Conservation (phyloP, 805 yeast genomes). For the Hanseniaspora mollemarum region DNA sequence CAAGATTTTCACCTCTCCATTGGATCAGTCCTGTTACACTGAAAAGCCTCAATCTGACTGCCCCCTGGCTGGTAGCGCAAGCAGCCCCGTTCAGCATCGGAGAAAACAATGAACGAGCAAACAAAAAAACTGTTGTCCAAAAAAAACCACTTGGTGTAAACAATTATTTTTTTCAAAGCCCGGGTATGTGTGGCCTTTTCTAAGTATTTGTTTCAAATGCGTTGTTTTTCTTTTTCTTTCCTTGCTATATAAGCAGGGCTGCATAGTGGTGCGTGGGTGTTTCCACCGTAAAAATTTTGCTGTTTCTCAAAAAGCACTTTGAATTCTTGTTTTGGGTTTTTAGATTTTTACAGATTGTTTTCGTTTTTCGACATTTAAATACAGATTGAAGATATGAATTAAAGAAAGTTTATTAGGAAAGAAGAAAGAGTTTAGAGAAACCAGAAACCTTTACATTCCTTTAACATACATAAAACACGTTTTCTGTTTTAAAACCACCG, state of each 20-base stretch:
- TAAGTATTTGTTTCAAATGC: neutral
- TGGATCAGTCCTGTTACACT: neutral
- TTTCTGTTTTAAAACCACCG: too few species aligned
- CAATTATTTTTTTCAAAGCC: neutral
- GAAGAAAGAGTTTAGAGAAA: neutral
- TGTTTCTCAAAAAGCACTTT: too few species aligned
- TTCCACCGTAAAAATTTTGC: too few species aligned
- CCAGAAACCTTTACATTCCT: constrained; percentile 18
- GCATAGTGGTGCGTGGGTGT: neutral
- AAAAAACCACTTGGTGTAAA: too few species aligned
- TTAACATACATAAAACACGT: constrained; percentile 3
- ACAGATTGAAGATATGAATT: too few species aligned
- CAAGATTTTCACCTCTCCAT: neutral
- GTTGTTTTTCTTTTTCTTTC: neutral
- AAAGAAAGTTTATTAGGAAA: neutral
- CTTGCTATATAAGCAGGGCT: neutral
- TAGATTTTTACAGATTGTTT: too few species aligned
- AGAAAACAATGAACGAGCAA: too few species aligned
- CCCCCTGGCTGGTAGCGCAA: too few species aligned
- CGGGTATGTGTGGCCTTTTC: neutral
- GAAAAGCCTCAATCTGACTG: neutral
- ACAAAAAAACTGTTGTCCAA: too few species aligned
- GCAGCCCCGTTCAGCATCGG: too few species aligned
- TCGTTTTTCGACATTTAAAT: too few species aligned
- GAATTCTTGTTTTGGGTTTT: too few species aligned